Conservation (phyloP, 495 filamentous ascomycete species). For the Xylaria acuta region DNA sequence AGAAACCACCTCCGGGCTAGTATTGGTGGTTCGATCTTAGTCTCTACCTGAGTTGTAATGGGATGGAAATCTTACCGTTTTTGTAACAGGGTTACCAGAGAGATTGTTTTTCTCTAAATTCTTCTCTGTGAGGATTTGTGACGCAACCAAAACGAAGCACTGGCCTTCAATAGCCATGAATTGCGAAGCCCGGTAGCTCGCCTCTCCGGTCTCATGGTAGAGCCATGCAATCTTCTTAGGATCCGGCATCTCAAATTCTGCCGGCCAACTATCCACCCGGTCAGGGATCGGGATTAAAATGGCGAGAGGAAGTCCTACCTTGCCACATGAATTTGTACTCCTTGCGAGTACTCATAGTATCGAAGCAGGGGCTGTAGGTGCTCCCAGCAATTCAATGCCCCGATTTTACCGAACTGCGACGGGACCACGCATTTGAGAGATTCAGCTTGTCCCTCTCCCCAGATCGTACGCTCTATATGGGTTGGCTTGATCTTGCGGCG, state of each 20-base stretch:
- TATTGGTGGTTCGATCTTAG: conserved; percentile 9
- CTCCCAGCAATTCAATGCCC: conserved; percentile 62
- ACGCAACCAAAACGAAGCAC: conserved; percentile 59
- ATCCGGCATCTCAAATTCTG: conserved; percentile 44
- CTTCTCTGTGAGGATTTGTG: conserved; percentile 51
- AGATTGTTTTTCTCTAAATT: conserved; percentile 45
- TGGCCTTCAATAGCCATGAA: conserved; percentile 58
- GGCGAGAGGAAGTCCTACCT: conserved; percentile 53
- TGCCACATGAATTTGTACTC: conserved; percentile 63
- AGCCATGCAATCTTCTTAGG: conserved; percentile 42
- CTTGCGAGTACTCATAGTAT: conserved; percentile 59
- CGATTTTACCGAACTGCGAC: conserved; percentile 54
- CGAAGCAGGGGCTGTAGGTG: conserved; percentile 65
- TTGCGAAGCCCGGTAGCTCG: conserved; percentile 45
- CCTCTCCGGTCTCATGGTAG: conserved; percentile 44
- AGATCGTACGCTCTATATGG: conserved; percentile 66
- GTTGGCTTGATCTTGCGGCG: conserved; percentile 66
- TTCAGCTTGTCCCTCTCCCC: conserved; percentile 59
- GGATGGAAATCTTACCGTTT: conserved; percentile 37
- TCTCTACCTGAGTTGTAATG: not conserved
- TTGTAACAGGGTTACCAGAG: conserved; percentile 41
- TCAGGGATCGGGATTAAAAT: conserved; percentile 9
- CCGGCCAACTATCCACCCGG: conserved; percentile 36
- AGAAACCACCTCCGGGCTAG: conserved; percentile 55
- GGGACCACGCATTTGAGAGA: conserved; percentile 51